Conservation (phyloP, 116 monocot genomes). For the Trichopus zeylanicus region DNA sequence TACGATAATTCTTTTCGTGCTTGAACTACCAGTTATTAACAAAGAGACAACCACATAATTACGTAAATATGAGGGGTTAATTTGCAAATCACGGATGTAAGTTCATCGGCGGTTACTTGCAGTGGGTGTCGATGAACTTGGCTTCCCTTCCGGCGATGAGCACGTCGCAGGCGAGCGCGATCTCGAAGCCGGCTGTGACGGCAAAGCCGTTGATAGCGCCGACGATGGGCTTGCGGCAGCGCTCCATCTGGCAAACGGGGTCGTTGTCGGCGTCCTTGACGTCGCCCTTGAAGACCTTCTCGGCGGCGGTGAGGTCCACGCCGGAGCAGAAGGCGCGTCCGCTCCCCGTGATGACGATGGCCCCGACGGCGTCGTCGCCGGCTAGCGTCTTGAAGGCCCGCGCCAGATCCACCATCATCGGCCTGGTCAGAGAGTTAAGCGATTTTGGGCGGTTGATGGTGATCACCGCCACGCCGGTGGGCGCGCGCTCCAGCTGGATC, state of each 20-base stretch:
- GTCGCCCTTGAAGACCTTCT: conserved; percentile 92
- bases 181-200: conserved; percentile 93
- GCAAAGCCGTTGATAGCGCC: conserved; percentile 76
- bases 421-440: conserved; percentile 78
- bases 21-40: no score
- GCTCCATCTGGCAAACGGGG: conserved; percentile 67
- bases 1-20: no score
- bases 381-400: conserved; percentile 42
- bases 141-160: conserved; percentile 70
- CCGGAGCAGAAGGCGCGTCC: conserved; percentile 97
- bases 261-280: conserved; percentile 57
- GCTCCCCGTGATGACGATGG: conserved; percentile 55
- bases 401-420: conserved; percentile 74
- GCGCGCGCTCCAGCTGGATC: conserved; percentile 38
- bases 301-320: conserved; percentile 85
- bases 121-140: conserved; percentile 83
- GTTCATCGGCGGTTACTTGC: no score
- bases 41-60: no score
- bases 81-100: no score
- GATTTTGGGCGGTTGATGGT: conserved; percentile 80
- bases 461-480: conserved; percentile 50
- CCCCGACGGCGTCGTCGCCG: conserved; percentile 54
- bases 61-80: no score
- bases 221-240: conserved; percentile 79
- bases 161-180: conserved; percentile 83